Evolutionary conservation across 305 asterid species (phyloP), one percentile per base, ranked within the genome.

Genomic region (Andrographis paniculata): DNA sequence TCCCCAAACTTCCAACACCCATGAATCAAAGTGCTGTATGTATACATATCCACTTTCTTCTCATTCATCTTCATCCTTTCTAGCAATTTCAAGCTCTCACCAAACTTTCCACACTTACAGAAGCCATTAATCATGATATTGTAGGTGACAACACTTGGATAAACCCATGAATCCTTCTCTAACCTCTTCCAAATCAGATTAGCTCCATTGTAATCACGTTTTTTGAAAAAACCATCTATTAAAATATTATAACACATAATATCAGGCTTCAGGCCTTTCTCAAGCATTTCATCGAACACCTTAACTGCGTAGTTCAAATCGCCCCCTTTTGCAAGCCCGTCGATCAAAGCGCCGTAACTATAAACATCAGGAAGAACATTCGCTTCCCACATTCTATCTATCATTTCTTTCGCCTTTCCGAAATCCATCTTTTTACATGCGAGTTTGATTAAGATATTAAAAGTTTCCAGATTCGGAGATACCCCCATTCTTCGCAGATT

Each of bases 251-350:
- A 86, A 65, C 96, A 91, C 60, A 61, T 59, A 17, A 78, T 80
- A 58, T 80, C 96, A 6, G 94, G 83, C 61, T 17, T 59, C 52
- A 86, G 53, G 13, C 79, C 87, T 66, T 92, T 68, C 41, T 75
- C 82, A 45, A 62, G 69, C 96, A 89, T 91, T 74, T 72, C 95
- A 51, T 91, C 96, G 20, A 91, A 74, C 87, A 83, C 72, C 53
- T 80, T 49, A 53, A 75, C 15, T 0, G 95, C 95, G 30, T 53
- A 62, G 0, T 19, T 14, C 65, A 86, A 66, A 24, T 68, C 65
- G 53, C 87, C 93, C 17, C 51, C 52, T 55, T 91, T 82, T 4
- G 52, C 87, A 8, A 83, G 36, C 47, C 81, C 98, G 53, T 75
- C 66, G 2, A 78, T 76, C 83, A 76, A 55, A 64, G 86, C 70